These are phyloP conservation scores for Aquanectria penicillioides DNA, from an alignment of 2,329 filamentous ascomycete genomes.

Conservation along the genomic window DNA sequence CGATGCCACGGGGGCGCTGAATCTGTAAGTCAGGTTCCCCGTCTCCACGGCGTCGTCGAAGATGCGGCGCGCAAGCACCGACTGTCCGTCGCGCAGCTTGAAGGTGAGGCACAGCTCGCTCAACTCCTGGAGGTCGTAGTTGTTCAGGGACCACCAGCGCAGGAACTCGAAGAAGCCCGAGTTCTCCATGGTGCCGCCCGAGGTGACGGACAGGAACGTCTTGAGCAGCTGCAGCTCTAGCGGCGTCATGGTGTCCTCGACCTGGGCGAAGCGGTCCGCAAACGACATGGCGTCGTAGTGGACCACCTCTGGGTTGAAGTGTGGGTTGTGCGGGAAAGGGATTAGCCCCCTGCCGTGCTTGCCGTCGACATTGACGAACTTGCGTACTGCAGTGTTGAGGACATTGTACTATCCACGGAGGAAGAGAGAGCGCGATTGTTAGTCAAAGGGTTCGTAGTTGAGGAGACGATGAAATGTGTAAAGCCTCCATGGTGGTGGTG, in stretches of 20 bases:
- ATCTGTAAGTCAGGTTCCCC: conserved; percentile 22
- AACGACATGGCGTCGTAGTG: conserved; percentile 23
- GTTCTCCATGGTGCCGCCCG: conserved; percentile 24
- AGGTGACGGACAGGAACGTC: conserved; percentile 22
- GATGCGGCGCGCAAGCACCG: conserved; percentile 10
- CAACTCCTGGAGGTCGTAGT: conserved; percentile 21
- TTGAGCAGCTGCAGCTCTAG: conserved; percentile 21
- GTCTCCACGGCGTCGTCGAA: conserved; percentile 18
- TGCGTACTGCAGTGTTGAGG: conserved; percentile 15
- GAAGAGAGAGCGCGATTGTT: not conserved
- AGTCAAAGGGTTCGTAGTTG: not conserved
- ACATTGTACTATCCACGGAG: not conserved
- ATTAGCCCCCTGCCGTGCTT: conserved; percentile 14
- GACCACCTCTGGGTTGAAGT: conserved; percentile 17
- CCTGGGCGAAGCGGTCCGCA: conserved; percentile 21
- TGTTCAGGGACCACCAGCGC: conserved; percentile 22
- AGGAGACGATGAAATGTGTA: not conserved
- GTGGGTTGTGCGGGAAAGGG: conserved; percentile 24
- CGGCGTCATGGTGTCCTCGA: conserved; percentile 15
- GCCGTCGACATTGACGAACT: conserved; percentile 25
- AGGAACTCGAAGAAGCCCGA: conserved; percentile 23
- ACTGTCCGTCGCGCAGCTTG: conserved; percentile 23
- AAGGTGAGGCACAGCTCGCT: conserved; percentile 14
- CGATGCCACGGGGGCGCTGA: conserved; percentile 9
- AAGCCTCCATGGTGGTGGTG: no score